Base-by-base conservation (phyloP, 2,329 filamentous ascomycete species). In the Septoria linicola region DNA sequence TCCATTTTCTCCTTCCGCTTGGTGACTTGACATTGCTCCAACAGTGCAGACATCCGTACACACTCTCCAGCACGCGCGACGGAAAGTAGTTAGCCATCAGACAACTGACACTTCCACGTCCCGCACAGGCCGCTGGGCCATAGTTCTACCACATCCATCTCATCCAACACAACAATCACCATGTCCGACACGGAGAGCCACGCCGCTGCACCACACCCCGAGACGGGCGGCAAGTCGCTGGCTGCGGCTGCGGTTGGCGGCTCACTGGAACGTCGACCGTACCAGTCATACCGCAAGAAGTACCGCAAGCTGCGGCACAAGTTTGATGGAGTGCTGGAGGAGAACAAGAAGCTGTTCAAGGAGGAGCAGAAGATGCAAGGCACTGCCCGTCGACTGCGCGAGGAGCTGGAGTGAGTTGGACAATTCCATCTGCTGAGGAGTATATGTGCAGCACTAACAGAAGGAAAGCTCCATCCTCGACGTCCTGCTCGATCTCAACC, bases 401-500 rank as follows among this genome's bases (percentile, higher is more conserved):
- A 95, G 63, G 87, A 96, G 73, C 96, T 96, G 63, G 92, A 97
- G 91, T 96, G 79, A 65, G 85, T 71, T 30, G 14, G 8, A 39
- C 31, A 16, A 20, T 30, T 13, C 17, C 50, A 40, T 43, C 37
- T 40, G 2, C 19, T 19, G 40, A 11, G 14, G 8, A 8, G 8
- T 36, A 35, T 20, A 35, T 14, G 11, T 27, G 5, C 23, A 5
- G 23, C n/a, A 35, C 49, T 58, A 32, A 60, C 35, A 5, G 2
- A 2, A 8, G 16, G 3, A 14, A 63, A 96, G 91, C 70, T 90
- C 91, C 69, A 74, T 97, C 27, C 81, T 96, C 47, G 92, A 97
- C 63, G 75, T 96, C 8, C 81, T 97, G 27, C 79, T 95, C 55
- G 91, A 96, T 66, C 80, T 96, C 73, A 99, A 99, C 73, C 83